Evolutionary conservation across 768 basidiomycete species (phyloP).

Genomic region (Termitomyces sp.): DNA sequence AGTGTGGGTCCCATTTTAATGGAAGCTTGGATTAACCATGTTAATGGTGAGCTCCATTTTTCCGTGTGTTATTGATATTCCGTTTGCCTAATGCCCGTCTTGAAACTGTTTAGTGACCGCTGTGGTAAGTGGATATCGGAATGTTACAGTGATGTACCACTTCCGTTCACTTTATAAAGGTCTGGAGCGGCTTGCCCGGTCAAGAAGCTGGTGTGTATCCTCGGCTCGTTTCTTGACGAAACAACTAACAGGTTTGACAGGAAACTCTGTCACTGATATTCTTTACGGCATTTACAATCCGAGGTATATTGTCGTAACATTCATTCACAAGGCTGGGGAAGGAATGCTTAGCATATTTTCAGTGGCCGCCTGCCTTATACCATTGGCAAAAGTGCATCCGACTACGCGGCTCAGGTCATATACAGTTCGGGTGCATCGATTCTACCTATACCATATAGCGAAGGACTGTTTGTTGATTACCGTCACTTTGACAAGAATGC

Average conservation of each 20-base stretch:
- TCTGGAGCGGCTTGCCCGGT: conserved; percentile 53
- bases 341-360: background rate
- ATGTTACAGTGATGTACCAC: background rate
- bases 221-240: background rate
- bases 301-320: conserved; percentile 25
- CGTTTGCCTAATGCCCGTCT: background rate
- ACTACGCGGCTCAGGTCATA: conserved; percentile 52
- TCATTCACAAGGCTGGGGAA: background rate
- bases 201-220: conserved; percentile 48
- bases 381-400: conserved; percentile 44
- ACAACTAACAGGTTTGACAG: conserved; percentile 17
- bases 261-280: conserved; percentile 52
- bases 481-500: conserved; percentile 46
- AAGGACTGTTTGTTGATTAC: conserved; percentile 55
- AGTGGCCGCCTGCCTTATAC: conserved; percentile 45
- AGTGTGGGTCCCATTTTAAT: conserved; percentile 54
- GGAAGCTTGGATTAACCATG: conserved; percentile 53
- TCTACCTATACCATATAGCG: conserved; percentile 48
- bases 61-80: background rate
- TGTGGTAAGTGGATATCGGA: conserved; percentile 24
- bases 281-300: conserved; percentile 58
- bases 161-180: conserved; percentile 16
- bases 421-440: conserved; percentile 28
- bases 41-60: conserved; percentile 31
- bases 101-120: conserved; percentile 23